These are phyloP conservation scores for Euphrasia arctica DNA, from an alignment of 305 asterid genomes.

Conservation along the genomic window DNA sequence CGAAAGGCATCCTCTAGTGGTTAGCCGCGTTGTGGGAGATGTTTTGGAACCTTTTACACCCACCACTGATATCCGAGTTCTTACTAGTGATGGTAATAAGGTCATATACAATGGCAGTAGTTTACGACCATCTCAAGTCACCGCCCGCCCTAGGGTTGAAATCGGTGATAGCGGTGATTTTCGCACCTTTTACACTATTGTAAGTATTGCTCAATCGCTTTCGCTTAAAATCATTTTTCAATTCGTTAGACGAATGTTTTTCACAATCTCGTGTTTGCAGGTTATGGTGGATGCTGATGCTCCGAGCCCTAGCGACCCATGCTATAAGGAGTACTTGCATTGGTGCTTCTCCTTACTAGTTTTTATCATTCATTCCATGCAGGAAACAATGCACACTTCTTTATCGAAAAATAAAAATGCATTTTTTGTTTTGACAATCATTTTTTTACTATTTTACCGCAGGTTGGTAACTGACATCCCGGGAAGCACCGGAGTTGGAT, in stretches of 20 bases:
- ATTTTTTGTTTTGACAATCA: no score
- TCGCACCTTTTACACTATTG: conserved; percentile 41
- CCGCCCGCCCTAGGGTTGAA: conserved; percentile 39
- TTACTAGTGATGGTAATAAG: conserved; percentile 18
- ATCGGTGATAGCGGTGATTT: conserved; percentile 38
- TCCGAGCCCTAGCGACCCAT: conserved; percentile 58
- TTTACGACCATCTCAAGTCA: conserved; percentile 38
- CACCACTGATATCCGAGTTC: conserved; percentile 24
- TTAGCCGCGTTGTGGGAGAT: conserved; percentile 47
- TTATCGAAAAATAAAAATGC: no score
- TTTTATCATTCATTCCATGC: no score
- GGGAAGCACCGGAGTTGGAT: conserved; percentile 28
- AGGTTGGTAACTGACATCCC: conserved; percentile 52
- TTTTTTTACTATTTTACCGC: no score
- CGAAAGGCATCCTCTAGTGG: conserved; percentile 39
- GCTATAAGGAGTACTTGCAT: conserved; percentile 53
- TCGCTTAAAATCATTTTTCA: background rate
- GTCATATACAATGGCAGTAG: conserved; percentile 32
- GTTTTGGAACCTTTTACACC: conserved; percentile 40
- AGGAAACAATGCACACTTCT: no score
- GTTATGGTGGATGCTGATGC: conserved; percentile 60
- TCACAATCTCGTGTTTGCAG: conserved; percentile 26
- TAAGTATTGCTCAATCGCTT: conserved; percentile 11
- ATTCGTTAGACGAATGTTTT: background rate
- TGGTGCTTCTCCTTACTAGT: conserved; percentile 32